phyloP scores from a whole-genome alignment of 2,329 filamentous ascomycete species.

The Blastomyces silverae region DNA sequence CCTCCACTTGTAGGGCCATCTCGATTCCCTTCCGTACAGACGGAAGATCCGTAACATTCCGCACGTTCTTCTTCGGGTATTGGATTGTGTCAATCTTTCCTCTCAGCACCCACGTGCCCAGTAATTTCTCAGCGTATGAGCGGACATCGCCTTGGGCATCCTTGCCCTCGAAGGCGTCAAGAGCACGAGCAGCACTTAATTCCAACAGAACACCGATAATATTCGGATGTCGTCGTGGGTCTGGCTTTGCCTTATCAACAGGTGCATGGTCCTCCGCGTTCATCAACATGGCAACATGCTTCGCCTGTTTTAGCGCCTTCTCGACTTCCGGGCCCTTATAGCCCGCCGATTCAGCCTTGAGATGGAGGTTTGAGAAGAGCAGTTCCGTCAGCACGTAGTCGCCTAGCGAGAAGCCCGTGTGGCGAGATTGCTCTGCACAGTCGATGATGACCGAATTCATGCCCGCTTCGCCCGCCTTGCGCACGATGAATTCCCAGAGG shows the following conservation, averaged over 20 bases:
- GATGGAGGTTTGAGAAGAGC: slow-evolving; percentile 36
- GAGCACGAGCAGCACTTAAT: slow-evolving; percentile 40
- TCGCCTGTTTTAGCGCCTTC: slow-evolving; percentile 31
- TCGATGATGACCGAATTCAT: slow-evolving; percentile 34
- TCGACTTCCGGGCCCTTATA: slow-evolving; percentile 32
- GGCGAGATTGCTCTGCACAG: slow-evolving; percentile 31
- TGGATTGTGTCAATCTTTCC: slow-evolving; percentile 24
- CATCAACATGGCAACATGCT: slow-evolving; percentile 33
- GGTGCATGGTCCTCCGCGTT: slow-evolving; percentile 32
- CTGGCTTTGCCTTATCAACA: slow-evolving; percentile 21
- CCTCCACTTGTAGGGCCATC: slow-evolving; percentile 33
- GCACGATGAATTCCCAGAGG: slow-evolving; percentile 34
- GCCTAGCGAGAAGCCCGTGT: slow-evolving; percentile 35
- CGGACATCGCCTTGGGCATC: slow-evolving; percentile 39
- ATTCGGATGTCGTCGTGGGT: slow-evolving; percentile 38
- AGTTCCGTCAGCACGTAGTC: slow-evolving; percentile 28
- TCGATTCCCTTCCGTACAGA: slow-evolving; percentile 41
- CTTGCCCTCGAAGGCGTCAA: slow-evolving; percentile 33
- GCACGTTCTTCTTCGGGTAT: background rate
- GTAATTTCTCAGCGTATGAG: slow-evolving; percentile 36
- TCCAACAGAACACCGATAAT: slow-evolving; percentile 42
- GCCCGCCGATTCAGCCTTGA: slow-evolving; percentile 29
- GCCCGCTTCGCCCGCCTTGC: slow-evolving; percentile 34
- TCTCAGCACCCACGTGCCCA: slow-evolving; percentile 30
- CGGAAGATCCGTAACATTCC: slow-evolving; percentile 24